Percentiles rank a stretch among this genome's conserved stretches.
Evolutionary conservation across 139 green algal species (phyloP).

Genomic region (Astrephomene gubernaculifera): DNA sequence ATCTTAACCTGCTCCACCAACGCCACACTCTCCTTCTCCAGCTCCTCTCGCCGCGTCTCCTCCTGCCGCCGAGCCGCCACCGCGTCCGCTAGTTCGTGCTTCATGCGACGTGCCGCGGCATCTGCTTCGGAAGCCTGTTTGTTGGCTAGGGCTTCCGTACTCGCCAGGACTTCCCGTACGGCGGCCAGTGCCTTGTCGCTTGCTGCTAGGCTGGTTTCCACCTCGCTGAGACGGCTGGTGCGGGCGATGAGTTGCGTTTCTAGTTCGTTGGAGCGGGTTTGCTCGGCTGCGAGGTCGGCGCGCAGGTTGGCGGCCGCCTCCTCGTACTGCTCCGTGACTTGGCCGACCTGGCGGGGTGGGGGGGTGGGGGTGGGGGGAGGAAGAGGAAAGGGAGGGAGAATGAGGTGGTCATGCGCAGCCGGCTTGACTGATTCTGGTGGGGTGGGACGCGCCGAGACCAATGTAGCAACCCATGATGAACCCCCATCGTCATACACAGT

Average conservation of each 20-base stretch:
- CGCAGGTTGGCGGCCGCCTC: conserved; percentile 11
- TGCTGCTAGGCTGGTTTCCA: not conserved
- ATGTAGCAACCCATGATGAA: not conserved
- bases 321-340: conserved; percentile 43
- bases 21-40: conserved; percentile 21
- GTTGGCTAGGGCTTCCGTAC: not conserved
- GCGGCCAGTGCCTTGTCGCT: not conserved
- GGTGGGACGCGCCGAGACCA: not conserved
- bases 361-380: not conserved
- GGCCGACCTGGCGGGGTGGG: conserved; percentile 5
- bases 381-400: not conserved
- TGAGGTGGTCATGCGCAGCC: not conserved
- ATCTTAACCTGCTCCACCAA: conserved; percentile 26
- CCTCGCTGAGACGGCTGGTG: not conserved
- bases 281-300: conserved; percentile 4
- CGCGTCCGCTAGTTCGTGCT: conserved; percentile 25
- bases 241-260: not conserved
- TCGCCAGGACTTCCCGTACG: not conserved
- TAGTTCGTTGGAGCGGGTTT: not conserved
- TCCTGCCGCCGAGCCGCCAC: conserved; percentile 18
- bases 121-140: conserved; percentile 10
- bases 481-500: not conserved
- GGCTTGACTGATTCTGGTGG: not conserved
- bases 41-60: not conserved
- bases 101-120: not conserved